Conservation (phyloP, 306 rosid genomes). For the Lathyrus sativus region DNA sequence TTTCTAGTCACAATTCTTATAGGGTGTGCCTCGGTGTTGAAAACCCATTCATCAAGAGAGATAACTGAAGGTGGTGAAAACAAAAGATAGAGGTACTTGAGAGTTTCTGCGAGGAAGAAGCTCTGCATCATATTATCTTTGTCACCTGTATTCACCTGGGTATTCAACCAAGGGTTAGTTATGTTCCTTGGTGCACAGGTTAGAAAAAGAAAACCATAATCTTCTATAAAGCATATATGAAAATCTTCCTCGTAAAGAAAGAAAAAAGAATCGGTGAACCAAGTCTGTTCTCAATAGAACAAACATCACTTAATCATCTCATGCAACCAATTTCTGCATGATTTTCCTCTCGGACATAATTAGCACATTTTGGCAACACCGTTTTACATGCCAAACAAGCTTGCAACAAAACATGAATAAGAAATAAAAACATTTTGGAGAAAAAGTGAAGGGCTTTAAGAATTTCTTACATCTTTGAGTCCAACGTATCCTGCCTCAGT, state of each 20-base stretch:
- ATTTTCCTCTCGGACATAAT: conserved; percentile 11
- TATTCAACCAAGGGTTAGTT: conserved; percentile 37
- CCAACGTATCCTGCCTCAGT: conserved; percentile 89
- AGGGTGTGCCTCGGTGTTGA: conserved; percentile 75
- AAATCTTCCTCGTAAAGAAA: conserved; percentile 29
- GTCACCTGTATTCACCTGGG: conserved; percentile 50
- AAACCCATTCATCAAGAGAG: conserved; percentile 68
- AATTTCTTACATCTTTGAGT: conserved; percentile 79
- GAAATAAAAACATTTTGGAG: conserved; percentile 30
- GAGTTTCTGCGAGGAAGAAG: conserved; percentile 70
- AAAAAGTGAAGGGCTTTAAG: conserved; percentile 27
- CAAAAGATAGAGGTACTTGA: conserved; percentile 64
- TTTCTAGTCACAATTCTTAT: conserved; percentile 49
- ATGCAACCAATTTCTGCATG: conserved; percentile 10
- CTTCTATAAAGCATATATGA: conserved; percentile 1
- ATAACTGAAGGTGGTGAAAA: conserved; percentile 64
- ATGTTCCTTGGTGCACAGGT: conserved; percentile 27
- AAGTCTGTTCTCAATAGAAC: conserved; percentile 9
- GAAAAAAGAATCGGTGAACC: not conserved
- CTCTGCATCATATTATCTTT: conserved; percentile 67
- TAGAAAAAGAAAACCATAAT: conserved; percentile 19
- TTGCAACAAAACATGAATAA: conserved; percentile 20
- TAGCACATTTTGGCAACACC: conserved; percentile 21
- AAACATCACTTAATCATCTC: conserved; percentile 12
- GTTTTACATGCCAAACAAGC: not conserved